Evolutionary conservation across 495 filamentous ascomycete species (phyloP).

Genomic region (Apodospora peruviana): DNA sequence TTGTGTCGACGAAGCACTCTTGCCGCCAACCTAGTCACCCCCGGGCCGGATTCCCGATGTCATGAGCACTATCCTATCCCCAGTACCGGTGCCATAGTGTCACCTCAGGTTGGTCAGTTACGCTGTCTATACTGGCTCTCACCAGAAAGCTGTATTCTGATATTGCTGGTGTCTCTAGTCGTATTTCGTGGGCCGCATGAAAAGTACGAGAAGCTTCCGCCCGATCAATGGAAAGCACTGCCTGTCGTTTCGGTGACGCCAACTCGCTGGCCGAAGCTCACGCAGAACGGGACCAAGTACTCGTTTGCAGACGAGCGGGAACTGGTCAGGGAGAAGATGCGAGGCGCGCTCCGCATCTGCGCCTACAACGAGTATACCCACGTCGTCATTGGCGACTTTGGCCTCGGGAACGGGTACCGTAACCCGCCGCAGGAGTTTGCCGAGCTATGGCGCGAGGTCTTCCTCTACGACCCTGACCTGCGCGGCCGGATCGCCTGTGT

Average conservation of each 20-base stretch:
- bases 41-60: conserved; percentile 34
- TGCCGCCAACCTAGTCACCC: conserved; percentile 54
- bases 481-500: conserved; percentile 61
- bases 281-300: conserved; percentile 58
- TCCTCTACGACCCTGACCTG: conserved; percentile 61
- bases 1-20: conserved; percentile 68
- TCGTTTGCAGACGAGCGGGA: conserved; percentile 63
- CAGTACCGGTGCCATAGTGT: conserved; percentile 60
- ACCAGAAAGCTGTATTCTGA: neutral
- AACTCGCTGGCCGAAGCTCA: conserved; percentile 64
- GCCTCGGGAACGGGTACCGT: conserved; percentile 60
- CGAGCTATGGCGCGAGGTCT: conserved; percentile 60
- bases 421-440: conserved; percentile 66
- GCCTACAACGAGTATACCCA: conserved; percentile 51
- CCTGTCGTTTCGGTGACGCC: conserved; percentile 69
- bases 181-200: conserved; percentile 45
- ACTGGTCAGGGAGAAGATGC: conserved; percentile 66
- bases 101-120: conserved; percentile 56
- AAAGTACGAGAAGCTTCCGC: conserved; percentile 38
- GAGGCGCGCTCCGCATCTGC: conserved; percentile 61
- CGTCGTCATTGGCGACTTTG: conserved; percentile 66
- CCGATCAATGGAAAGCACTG: conserved; percentile 43
- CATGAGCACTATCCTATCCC: conserved; percentile 63
- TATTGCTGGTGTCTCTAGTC: conserved; percentile 14
- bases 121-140: neutral